Evolutionary conservation across 345 rosid genomes (phyloP).

Genomic region (Balakata baccata): DNA sequence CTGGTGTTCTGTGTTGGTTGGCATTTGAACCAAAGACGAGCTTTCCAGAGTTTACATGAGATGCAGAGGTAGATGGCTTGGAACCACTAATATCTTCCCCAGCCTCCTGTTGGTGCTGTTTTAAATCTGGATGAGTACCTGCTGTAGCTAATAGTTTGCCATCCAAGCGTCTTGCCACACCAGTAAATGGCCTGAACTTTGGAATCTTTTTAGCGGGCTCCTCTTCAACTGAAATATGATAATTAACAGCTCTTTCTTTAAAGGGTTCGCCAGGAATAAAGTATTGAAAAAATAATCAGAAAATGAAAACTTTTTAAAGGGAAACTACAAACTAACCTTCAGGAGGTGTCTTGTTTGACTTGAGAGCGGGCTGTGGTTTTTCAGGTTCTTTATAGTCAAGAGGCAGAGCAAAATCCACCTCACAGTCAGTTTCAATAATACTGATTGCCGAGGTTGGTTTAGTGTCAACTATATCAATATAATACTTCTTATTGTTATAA

Average conservation of each 20-base stretch:
- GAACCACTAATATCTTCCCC: conserved; percentile 22
- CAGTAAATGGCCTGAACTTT: conserved; percentile 53
- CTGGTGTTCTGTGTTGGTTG: conserved; percentile 26
- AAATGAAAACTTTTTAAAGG: neutral
- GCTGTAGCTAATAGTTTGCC: conserved; percentile 36
- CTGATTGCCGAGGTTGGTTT: conserved; percentile 61
- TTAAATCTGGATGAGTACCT: conserved; percentile 10
- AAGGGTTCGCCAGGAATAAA: neutral
- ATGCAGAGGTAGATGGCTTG: conserved; percentile 27
- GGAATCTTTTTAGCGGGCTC: conserved; percentile 40
- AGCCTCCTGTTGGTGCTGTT: conserved; percentile 20
- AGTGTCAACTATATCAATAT: conserved; percentile 58
- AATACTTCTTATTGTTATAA: conserved; percentile 59
- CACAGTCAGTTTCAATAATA: conserved; percentile 69
- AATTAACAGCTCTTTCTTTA: neutral
- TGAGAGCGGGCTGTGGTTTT: conserved; percentile 32
- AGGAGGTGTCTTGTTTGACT: conserved; percentile 29
- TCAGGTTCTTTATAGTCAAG: conserved; percentile 61
- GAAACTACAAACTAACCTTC: conserved; percentile 37
- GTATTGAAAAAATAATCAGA: neutral
- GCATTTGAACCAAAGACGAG: conserved; percentile 51
- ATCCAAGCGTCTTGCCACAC: conserved; percentile 55
- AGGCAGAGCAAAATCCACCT: conserved; percentile 70
- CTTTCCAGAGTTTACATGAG: conserved; percentile 40
- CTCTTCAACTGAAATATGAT: conserved; percentile 34